phyloP scores from a whole-genome alignment of 352 stramenopile species.

The Globisporangium spiculum region DNA sequence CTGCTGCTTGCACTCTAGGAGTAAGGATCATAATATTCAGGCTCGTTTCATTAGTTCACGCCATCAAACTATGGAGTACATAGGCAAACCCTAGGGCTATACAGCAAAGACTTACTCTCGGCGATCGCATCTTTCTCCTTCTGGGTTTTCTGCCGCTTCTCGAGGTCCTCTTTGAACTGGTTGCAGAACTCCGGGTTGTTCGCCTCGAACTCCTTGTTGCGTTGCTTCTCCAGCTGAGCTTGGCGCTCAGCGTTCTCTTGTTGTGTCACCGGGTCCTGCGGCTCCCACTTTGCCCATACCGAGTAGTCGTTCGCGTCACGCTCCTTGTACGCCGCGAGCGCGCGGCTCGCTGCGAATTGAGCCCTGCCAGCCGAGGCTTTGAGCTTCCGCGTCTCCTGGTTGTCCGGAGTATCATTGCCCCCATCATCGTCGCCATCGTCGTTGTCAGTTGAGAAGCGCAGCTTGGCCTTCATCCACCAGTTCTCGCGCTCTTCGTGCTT shows the following conservation, averaged over 20 bases:
- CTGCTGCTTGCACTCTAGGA: constrained; percentile 47
- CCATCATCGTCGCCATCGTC: constrained; percentile 7
- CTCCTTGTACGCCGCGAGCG: constrained; percentile 65
- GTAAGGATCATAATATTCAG: constrained; percentile 20
- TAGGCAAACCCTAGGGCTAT: background rate
- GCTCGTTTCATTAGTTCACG: background rate
- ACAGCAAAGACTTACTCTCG: constrained; percentile 35
- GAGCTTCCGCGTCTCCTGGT: constrained; percentile 14
- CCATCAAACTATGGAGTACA: background rate
- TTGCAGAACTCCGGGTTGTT: constrained; percentile 78
- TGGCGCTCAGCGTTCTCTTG: constrained; percentile 62
- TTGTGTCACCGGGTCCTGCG: constrained; percentile 61
- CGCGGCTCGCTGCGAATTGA: constrained; percentile 48
- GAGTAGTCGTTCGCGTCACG: constrained; percentile 84
- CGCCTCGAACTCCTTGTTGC: constrained; percentile 70
- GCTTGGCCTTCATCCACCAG: constrained; percentile 67
- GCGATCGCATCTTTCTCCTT: constrained; percentile 43
- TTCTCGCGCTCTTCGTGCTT: constrained; percentile 62
- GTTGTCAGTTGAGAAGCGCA: constrained; percentile 43
- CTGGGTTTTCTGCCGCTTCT: constrained; percentile 53
- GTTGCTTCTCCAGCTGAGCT: constrained; percentile 50
- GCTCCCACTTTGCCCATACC: constrained; percentile 68
- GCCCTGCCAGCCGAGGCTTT: background rate
- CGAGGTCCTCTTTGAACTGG: constrained; percentile 76
- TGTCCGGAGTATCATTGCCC: constrained; percentile 12